Evolutionary conservation across 345 rosid species (phyloP), one percentile per base, ranked within the genome.

Genomic region (Pugionium dolabratum): DNA sequence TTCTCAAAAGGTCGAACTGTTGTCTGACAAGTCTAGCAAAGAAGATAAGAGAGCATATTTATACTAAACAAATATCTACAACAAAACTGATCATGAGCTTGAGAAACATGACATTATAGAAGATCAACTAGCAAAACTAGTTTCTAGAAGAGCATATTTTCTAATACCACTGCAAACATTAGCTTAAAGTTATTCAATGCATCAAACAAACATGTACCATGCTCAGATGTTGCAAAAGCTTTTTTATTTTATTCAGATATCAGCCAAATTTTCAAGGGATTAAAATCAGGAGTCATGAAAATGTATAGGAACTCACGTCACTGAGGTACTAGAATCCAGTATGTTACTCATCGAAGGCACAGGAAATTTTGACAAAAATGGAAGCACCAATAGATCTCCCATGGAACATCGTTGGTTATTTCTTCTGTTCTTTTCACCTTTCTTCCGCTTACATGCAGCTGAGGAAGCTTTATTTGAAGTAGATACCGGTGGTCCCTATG

Each of bases 311-410:
- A 79, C 89, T 84, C 77, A 90, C 97, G 78, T 78, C 41, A 75
- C 67, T 62, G 73, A 63, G 63, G 79, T 76, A 67, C 57, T 76
- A 69, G 85, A 68, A 62, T 84, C 80, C 34, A 75, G 70, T 73
- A 76, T 79, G 78, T 67, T 77, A 44, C 75, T 73, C 62, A 76
- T 75, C 30, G 80, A 78, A 30, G 95, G 92, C 67, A 86, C 72
- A 52, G 84, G 77, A 62, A 79, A 86, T 71, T 84, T 86, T 39
- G 92, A 87, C 76, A 90, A 68, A 86, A 71, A 90, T 53, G 97
- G 97, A 82, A 87, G 86, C 79, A 90, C 95, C 85, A 87, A 65
- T 39, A 87, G 70, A 80, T 86, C 97, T 67, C 97, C 97, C 66
- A 87, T 83, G 66, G 83, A 79, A 75, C 40, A 26, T 46, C 66